These are phyloP conservation scores for Penicillium bialowiezense DNA, from an alignment of 495 filamentous ascomycete genomes.

Conservation along the genomic window DNA sequence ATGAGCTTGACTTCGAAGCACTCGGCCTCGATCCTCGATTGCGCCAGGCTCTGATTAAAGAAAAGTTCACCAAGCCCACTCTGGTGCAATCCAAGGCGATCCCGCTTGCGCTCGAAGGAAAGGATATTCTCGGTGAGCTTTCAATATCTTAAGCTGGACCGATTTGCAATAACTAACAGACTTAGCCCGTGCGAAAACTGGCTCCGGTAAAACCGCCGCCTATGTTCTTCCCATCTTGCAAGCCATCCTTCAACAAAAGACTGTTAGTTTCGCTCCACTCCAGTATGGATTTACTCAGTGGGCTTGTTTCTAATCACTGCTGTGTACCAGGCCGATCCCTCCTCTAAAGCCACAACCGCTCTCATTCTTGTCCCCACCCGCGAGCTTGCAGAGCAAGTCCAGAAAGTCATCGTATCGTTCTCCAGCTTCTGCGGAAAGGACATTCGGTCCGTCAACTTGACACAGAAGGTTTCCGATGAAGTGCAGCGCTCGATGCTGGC, in stretches of 20 bases:
- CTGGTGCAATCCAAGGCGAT: slow-evolving; percentile 83
- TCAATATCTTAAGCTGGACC: background rate
- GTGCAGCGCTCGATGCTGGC: slow-evolving; percentile 82
- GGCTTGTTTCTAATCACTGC: background rate
- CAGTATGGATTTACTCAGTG: background rate
- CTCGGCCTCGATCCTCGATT: slow-evolving; percentile 80
- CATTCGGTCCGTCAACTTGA: slow-evolving; percentile 76
- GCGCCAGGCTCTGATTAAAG: slow-evolving; percentile 78
- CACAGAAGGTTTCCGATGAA: slow-evolving; percentile 80
- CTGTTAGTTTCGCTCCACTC: slow-evolving; percentile 42
- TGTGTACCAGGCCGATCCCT: slow-evolving; percentile 30
- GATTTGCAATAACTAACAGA: slow-evolving; percentile 19
- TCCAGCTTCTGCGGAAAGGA: slow-evolving; percentile 80
- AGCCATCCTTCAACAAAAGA: slow-evolving; percentile 72
- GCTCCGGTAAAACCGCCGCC: slow-evolving; percentile 94
- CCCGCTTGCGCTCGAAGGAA: slow-evolving; percentile 83
- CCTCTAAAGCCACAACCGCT: slow-evolving; percentile 53
- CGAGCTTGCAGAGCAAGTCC: slow-evolving; percentile 89
- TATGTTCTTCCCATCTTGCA: slow-evolving; percentile 91
- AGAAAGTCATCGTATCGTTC: slow-evolving; percentile 67
- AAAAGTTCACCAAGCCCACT: slow-evolving; percentile 81
- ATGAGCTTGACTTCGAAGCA: slow-evolving; percentile 38
- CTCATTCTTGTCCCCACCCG: slow-evolving; percentile 91
- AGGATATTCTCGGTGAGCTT: slow-evolving; percentile 75
- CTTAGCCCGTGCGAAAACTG: slow-evolving; percentile 79